Base-by-base conservation (phyloP, 2,329 filamentous ascomycete species). In the Pseudogymnoascus sp. region DNA sequence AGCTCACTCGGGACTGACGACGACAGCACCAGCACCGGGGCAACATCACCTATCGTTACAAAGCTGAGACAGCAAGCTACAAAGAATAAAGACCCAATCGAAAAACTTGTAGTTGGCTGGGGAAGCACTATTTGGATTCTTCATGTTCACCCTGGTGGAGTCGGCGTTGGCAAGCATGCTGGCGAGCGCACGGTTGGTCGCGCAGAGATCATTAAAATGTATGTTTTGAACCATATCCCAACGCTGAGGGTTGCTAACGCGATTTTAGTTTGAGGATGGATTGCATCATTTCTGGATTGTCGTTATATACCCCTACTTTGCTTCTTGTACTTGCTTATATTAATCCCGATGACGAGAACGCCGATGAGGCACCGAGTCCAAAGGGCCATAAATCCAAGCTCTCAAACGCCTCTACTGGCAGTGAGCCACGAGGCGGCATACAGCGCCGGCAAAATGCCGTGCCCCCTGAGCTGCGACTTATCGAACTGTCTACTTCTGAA, bases 271-370 rank as follows among this genome's bases (percentile, higher is more conserved):
- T 97, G 75, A 89, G 92, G 71, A 96, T 94, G 76, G 94, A 99
- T 78, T 97, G 94, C 79, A 92, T 96, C 74, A 91, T 99, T 79
- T 96, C 94, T 72, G 94, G 94, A 70, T 88, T 99, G 75, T 95
- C 93, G 66, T 82, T 99, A 75, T 97, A 97, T 85, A 96, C 92
- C 72, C 90, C 91, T 72, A 94, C 85, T 71, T 81, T 96, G 68
- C 82, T 99, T 74, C 84, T 96, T 69, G 88, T 97, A 70, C 87
- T 99, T 76, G 92, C 92, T 71, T 97, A 95, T 76, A 86, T 92
- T 70, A 87, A 87, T 64, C 84, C 87, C 37, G 89, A 91, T 50
- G 80, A 86, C 7, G 82, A 88, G 1, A 72, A 76, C 1, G 65
- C 68, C 10, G 67, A 74, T 62, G 65, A 73, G 50, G 61, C 66